Evolutionary conservation across 139 green algal species (phyloP).

Genomic region (Haematococcus sp.): DNA sequence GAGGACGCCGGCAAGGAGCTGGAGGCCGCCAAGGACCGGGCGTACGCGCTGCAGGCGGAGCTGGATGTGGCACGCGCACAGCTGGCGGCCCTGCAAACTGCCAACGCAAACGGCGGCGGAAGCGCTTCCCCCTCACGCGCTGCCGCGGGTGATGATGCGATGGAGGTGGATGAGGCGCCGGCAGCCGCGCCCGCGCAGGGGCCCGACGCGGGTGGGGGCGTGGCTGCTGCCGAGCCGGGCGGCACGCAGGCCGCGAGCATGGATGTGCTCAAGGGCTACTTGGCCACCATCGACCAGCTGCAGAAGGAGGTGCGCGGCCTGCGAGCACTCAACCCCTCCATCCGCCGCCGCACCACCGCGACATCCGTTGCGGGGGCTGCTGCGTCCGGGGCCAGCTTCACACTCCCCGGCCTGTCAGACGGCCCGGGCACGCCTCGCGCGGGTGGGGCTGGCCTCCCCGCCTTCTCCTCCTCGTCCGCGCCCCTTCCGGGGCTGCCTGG

Average conservation of each 20-base stretch:
- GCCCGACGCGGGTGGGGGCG: background rate
- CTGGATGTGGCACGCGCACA: conserved; percentile 22
- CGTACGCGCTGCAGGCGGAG: conserved; percentile 24
- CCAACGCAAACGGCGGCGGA: background rate
- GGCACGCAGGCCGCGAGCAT: too few species aligned
- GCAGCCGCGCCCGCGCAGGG: background rate
- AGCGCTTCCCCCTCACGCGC: too few species aligned
- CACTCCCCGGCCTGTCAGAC: too few species aligned
- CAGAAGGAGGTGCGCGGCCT: conserved; percentile 58
- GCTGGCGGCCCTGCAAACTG: background rate
- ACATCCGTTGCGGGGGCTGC: background rate
- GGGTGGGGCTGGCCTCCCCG: background rate
- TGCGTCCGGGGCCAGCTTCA: too few species aligned
- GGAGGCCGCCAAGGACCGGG: conserved; percentile 12
- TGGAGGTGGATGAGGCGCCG: conserved; percentile 1
- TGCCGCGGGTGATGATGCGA: background rate
- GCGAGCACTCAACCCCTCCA: conserved; percentile 14
- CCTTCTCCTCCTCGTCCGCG: too few species aligned
- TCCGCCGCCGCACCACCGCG: conserved; percentile 4
- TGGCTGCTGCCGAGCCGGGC: background rate
- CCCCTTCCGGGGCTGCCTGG: background rate
- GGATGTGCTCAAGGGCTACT: conserved; percentile 37
- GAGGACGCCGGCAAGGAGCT: conserved; percentile 17
- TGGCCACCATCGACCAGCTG: conserved; percentile 59
- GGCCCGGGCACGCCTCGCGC: background rate